Evolutionary conservation across 306 rosid species (phyloP).

Genomic region (Pueraria montana): DNA sequence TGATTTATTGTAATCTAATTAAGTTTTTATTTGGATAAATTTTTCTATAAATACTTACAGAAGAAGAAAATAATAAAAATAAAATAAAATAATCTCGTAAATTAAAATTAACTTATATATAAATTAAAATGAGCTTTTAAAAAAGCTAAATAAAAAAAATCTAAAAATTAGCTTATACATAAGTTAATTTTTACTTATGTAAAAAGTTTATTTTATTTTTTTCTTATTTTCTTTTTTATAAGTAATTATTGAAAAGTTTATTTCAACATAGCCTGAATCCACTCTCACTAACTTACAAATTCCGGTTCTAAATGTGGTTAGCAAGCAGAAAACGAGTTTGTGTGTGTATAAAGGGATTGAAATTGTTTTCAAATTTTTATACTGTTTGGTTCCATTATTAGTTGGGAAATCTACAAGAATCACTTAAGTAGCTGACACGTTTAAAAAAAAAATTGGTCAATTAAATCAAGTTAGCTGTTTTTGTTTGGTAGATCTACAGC

Average conservation of each 20-base stretch:
- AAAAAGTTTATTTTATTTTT: too few relatives aligned
- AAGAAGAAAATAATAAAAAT: too few relatives aligned
- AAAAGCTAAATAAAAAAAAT: too few relatives aligned
- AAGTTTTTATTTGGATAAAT: neutral
- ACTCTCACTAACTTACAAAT: neutral
- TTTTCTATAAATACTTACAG: too few relatives aligned
- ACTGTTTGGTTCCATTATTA: constrained; percentile 15
- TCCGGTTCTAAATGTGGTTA: neutral
- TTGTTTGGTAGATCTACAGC: constrained; percentile 51
- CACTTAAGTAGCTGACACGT: constrained; percentile 12
- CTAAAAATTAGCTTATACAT: too few relatives aligned
- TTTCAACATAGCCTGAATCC: too few relatives aligned
- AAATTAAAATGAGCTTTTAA: too few relatives aligned
- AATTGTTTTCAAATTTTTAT: constrained; percentile 23
- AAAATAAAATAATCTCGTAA: too few relatives aligned
- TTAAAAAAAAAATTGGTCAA: constrained; percentile 28
- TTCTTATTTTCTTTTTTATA: too few relatives aligned
- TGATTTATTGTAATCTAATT: neutral
- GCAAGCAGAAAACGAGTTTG: neutral
- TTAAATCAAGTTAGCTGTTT: constrained; percentile 37
- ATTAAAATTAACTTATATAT: too few relatives aligned
- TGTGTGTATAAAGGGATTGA: neutral
- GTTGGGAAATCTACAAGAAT: constrained; percentile 37
- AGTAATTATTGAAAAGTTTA: too few relatives aligned
- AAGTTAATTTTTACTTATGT: too few relatives aligned